Percentiles rank a stretch among this genome's conserved stretches.
phyloP scores from a whole-genome alignment of 2,329 filamentous ascomycete species.

The Sarocladiaceae sp. region DNA sequence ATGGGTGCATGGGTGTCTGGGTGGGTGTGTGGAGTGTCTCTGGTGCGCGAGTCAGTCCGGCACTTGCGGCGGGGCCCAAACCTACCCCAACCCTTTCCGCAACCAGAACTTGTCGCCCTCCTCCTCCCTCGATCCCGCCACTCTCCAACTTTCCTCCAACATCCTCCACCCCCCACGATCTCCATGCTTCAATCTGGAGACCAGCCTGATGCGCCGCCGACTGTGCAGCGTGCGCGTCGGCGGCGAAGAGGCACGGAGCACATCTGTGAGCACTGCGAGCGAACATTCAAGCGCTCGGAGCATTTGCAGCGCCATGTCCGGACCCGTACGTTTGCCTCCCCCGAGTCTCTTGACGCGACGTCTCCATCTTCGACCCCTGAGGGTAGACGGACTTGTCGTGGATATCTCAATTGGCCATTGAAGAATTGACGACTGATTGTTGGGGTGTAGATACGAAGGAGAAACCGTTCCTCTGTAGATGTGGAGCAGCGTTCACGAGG shows the following conservation, averaged over 20 bases:
- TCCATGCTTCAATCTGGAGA: not conserved
- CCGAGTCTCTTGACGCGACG: too few species aligned
- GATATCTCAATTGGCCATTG: not conserved
- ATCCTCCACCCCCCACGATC: not conserved
- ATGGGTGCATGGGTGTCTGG: not conserved
- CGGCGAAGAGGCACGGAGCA: conserved; percentile 15
- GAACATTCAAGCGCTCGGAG: conserved; percentile 39
- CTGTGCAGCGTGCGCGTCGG: conserved; percentile 7
- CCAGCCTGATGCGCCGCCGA: not conserved
- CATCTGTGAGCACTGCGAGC: conserved; percentile 34
- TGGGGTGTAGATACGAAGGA: conserved; percentile 36
- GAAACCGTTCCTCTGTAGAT: conserved; percentile 38
- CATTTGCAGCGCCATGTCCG: conserved; percentile 39
- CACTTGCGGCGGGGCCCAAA: not conserved
- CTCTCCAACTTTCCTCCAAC: conserved; percentile 5
- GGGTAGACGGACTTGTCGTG: not conserved
- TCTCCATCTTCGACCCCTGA: too few species aligned
- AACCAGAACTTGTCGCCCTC: too few species aligned
- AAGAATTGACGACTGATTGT: too few species aligned
- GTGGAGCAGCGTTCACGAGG: conserved; percentile 37
- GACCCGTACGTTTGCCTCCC: conserved; percentile 30
- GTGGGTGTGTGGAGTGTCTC: not conserved
- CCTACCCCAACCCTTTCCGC: not conserved
- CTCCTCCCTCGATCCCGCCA: not conserved
- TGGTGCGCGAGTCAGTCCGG: conserved; percentile 4